These are phyloP conservation scores for Colletotrichum lindemuthianum DNA, from an alignment of 2,329 filamentous ascomycete species.

Conservation along the genomic window DNA sequence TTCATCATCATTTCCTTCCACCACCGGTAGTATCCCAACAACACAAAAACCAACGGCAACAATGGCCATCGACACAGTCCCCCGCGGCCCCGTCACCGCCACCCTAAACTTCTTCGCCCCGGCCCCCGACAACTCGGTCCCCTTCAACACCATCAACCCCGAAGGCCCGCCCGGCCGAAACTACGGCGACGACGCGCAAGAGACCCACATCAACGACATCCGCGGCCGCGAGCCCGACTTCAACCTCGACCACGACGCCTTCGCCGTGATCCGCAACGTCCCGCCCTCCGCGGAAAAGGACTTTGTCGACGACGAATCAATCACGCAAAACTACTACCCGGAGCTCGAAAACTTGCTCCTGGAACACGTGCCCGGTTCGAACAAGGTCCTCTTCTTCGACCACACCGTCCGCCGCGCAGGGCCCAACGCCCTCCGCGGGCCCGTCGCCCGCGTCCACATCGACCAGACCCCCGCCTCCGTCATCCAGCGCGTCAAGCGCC, in stretches of 20 bases:
- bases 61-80: conserved; percentile 56
- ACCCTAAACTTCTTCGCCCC: conserved; percentile 73
- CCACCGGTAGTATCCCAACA: not conserved
- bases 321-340: conserved; percentile 81
- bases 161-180: conserved; percentile 72
- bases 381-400: conserved; percentile 81
- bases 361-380: conserved; percentile 71
- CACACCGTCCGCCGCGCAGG: conserved; percentile 82
- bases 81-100: conserved; percentile 70
- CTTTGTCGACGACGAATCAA: conserved; percentile 75
- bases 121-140: conserved; percentile 67
- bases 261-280: conserved; percentile 70
- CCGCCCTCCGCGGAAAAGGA: conserved; percentile 65
- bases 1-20: not conserved
- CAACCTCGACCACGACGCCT: conserved; percentile 78
- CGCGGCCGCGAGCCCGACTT: conserved; percentile 75
- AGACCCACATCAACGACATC: conserved; percentile 75
- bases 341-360: conserved; percentile 81
- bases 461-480: conserved; percentile 81
- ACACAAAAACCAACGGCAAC: conserved; percentile 21
- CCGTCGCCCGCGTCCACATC: conserved; percentile 81
- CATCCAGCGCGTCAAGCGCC: conserved; percentile 72
- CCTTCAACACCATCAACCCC: conserved; percentile 77
- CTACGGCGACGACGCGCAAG: conserved; percentile 60
- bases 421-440: conserved; percentile 68